Conservation (phyloP, 164 flowering plant genomes). For the Hamamelis virginiana region DNA sequence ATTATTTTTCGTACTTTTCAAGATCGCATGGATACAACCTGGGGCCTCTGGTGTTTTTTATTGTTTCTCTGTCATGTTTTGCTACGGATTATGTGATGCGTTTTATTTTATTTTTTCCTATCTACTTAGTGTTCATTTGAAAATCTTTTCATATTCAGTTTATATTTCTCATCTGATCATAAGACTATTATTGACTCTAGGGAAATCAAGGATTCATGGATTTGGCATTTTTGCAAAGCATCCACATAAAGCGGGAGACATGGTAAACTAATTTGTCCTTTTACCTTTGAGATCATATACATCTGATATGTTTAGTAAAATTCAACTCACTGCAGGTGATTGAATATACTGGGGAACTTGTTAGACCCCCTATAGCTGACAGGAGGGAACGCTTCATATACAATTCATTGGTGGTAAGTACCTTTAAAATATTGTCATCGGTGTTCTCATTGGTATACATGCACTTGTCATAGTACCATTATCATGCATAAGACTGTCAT, state of each 20-base stretch:
- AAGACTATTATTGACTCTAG: slow-evolving; percentile 31
- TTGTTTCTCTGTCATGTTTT: too few species aligned
- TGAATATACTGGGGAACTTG: slow-evolving; percentile 95
- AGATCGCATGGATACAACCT: too few species aligned
- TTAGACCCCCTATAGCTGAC: slow-evolving; percentile 88
- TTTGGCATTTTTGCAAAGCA: slow-evolving; percentile 92
- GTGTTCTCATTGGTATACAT: neutral
- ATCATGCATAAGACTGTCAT: too few species aligned
- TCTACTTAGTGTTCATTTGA: neutral
- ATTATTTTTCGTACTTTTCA: too few species aligned
- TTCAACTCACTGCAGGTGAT: slow-evolving; percentile 55
- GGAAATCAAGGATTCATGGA: slow-evolving; percentile 96
- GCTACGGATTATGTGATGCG: too few species aligned
- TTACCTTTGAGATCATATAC: neutral
- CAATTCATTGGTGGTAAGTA: slow-evolving; percentile 93
- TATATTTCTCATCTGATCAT: neutral
- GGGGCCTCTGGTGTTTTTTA: too few species aligned
- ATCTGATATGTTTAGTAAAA: neutral
- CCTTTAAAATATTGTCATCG: slow-evolving; percentile 1
- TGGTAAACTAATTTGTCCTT: slow-evolving; percentile 47
- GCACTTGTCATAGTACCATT: neutral
- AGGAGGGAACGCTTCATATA: slow-evolving; percentile 85
- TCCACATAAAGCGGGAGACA: slow-evolving; percentile 91
- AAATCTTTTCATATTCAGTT: neutral
- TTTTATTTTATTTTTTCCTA: neutral